Conservation (phyloP, 1,284 basidiomycete species). For the Phylloboletellus chloephorus region DNA sequence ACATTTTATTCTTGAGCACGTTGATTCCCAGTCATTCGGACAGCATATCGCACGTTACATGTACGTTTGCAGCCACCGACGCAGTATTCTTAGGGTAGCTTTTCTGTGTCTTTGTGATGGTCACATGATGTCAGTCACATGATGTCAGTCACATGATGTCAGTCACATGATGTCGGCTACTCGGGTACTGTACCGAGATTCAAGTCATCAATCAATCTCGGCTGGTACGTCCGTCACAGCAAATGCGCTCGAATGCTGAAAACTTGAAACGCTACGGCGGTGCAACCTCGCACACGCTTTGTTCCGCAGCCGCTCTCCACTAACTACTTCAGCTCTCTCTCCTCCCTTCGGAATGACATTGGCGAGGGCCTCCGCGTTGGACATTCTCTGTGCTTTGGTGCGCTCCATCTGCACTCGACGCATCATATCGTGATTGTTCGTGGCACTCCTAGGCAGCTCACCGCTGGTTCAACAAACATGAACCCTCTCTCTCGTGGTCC, state of each 20-base stretch:
- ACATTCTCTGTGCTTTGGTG: constrained; percentile 24
- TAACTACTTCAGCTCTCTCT: too few relatives aligned
- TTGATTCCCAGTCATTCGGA: constrained; percentile 6
- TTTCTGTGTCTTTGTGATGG: constrained; percentile 20
- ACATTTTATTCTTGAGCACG: neutral
- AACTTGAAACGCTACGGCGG: neutral
- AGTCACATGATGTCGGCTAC: too few relatives aligned
- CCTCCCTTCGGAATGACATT: too few relatives aligned
- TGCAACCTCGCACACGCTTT: neutral
- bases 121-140: too few relatives aligned
- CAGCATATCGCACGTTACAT: constrained; percentile 9
- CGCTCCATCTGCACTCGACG: neutral
- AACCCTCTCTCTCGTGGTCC: constrained; percentile 18
- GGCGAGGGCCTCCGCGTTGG: constrained; percentile 7
- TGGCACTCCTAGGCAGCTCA: constrained; percentile 12
- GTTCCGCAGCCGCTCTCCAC: neutral
- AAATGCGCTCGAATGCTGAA: too few relatives aligned
- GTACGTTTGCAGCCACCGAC: neutral
- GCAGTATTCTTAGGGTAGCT: neutral
- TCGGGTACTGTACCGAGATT: too few relatives aligned
- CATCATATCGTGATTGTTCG: neutral
- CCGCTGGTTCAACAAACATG: constrained; percentile 17
- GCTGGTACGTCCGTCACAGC: too few relatives aligned
- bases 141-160: too few relatives aligned
- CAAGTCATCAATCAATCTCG: too few relatives aligned